A percentile compares a stretch with the other conserved stretches of the same genome.
Conservation (phyloP, 495 filamentous ascomycete species). For the Gamarada debralockiae region DNA sequence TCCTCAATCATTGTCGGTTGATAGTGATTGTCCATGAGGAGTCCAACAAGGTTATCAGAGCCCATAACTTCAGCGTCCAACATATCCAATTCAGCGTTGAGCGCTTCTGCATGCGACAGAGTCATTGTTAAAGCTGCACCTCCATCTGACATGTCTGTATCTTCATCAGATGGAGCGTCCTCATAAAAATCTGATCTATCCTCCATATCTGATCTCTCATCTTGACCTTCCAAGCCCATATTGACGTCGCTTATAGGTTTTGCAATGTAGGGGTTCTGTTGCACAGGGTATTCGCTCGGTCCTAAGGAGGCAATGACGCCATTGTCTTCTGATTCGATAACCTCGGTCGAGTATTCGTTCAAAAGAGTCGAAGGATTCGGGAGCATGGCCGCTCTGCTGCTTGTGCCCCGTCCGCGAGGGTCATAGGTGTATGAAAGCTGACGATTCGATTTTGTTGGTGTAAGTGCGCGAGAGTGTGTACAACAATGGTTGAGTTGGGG, state of each 20-base stretch:
- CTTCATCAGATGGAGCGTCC: slow-evolving; percentile 11
- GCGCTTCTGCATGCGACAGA: slow-evolving; percentile 5
- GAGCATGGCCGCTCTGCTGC: slow-evolving; percentile 19
- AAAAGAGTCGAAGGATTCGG: slow-evolving; percentile 15
- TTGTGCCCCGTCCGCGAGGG: slow-evolving; percentile 1
- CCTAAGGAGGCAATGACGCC: background rate
- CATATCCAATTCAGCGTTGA: slow-evolving; percentile 21
- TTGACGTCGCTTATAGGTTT: background rate
- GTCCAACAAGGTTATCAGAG: slow-evolving; percentile 9
- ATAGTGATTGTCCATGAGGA: background rate
- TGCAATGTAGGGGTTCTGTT: background rate
- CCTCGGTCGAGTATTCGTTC: slow-evolving; percentile 9
- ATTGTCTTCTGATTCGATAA: slow-evolving; percentile 1
- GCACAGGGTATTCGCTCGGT: background rate
- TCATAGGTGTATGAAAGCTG: slow-evolving; percentile 12
- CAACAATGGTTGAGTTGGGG: no score
- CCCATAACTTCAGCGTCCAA: slow-evolving; percentile 22
- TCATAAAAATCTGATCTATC: slow-evolving; percentile 5
- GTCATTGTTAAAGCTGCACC: slow-evolving; percentile 16
- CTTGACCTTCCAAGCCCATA: background rate
- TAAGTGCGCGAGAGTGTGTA: no score
- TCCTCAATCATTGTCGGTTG: background rate
- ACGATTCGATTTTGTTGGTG: background rate
- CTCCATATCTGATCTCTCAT: slow-evolving; percentile 6
- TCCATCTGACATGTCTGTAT: slow-evolving; percentile 21